Evolutionary conservation across 202 grass and related monocot species (phyloP), one percentile per base, ranked within the genome.

Genomic region (Schoenoplectus triqueter): DNA sequence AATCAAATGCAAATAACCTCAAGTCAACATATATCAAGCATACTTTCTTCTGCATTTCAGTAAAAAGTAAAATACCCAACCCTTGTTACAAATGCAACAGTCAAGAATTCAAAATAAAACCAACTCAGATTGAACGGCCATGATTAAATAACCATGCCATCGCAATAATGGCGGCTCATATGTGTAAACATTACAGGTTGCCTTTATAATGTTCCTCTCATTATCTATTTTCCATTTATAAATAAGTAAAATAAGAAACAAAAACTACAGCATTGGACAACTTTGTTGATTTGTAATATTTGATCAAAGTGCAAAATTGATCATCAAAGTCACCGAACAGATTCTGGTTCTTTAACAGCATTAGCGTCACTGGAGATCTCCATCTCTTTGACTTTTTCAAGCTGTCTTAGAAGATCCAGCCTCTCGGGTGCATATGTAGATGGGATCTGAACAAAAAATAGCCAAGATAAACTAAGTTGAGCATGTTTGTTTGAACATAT

Each of bases 341-440:
- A 31, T 48, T 94, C 87, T 69, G 87, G 42, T 75, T 87, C 77
- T 86, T 90, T 31, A 44, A 18, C 89, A 69, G 89, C 80, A 10
- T 48, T 81, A 54, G 85, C 89, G 60, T 82, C 69, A 66, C 92
- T 88, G 74, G 69, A 51, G 42, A 89, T 73, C 78, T 92, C 90
- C 90, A 96, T 99, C 88, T 96, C 90, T 78, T 96, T 96, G 55
- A 99, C 86, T 84, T 99, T 92, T 60, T 99, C 92, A 62, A 96
- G 93, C 74, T 99, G 97, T 85, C 97, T 94, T 67, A 99, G 87
- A 55, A 99, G 93, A 88, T 92, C 92, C 87, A 99, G 89, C 86
- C 97, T 99, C 88, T 96, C 97, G 0, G 93, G 92, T 82, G 84
- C 97, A 91, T 99, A 99, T 48, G 97, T 96, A 71, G 97, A 99